Evolutionary conservation across 1,139 yeast genomes (phyloP), one percentile per base, ranked within the genome.

Genomic region (Hansenula lynferdii): DNA sequence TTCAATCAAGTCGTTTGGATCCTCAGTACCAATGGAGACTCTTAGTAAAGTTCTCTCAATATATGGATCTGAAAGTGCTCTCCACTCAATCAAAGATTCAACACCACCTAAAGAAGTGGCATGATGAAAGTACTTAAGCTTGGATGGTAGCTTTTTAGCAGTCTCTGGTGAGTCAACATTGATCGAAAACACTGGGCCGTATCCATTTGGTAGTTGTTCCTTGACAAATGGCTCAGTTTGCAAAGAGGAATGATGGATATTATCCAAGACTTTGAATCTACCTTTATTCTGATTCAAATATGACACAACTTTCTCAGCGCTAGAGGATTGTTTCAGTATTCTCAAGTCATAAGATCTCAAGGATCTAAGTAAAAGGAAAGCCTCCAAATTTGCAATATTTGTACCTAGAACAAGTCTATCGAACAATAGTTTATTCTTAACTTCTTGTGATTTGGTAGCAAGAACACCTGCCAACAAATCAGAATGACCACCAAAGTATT

Each of bases 81-180:
- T 75, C 96, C 96, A 87, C 61, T 90, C 97, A 43, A 89, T 77
- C 51, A 89, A 68, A 40, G 95, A 84, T 59, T 90, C 97, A 7
- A 85, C 86, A n/a, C 97, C 96, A 29, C 97, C 97, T 24, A 90
- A 68, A 6, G 96, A 85, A 1, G 97, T 89, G 2, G 97, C 96
- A 61, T 90, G 97, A 46, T 80, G 80, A 64, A 89, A 87, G 45
- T 75, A 73, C 49, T 79, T 74, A 43, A 89, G 67, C 46, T 71
- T 75, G 1, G 81, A 67, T 4, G 96, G 95, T 12, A 90, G 66
- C 3, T 50, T 41, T 47, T 70, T 75, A 0, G 97, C 96, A 20
- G 67, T 61, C 9, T 75, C 74, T 40, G 67, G 74, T 15, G 67
- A 57, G 6, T 60, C 55, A 26, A 85, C 63, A 28, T 69, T 74